Percentiles rank a stretch among this genome's conserved stretches.
phyloP scores from a whole-genome alignment of 306 rosid species.

The Ormosia emarginata region DNA sequence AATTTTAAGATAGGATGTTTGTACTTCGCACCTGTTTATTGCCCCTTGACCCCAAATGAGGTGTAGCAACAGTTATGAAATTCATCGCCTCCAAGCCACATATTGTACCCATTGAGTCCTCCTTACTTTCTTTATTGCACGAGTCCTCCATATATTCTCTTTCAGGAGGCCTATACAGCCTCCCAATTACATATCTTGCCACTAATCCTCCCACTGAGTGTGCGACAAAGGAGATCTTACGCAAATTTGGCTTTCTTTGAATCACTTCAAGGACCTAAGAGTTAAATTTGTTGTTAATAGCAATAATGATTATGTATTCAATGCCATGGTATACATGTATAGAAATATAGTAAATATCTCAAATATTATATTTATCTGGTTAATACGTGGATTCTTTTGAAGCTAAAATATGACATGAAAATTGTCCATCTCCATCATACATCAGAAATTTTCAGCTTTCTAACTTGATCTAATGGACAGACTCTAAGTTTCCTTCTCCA shows the following conservation, averaged over 20 bases:
- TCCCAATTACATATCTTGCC: constrained; percentile 91
- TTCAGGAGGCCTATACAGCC: constrained; percentile 58
- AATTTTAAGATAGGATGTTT: background rate
- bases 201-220: constrained; percentile 98
- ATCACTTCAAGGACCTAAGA: constrained; percentile 69
- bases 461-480: background rate
- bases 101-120: constrained; percentile 53
- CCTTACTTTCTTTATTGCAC: constrained; percentile 29
- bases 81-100: constrained; percentile 85
- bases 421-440: background rate
- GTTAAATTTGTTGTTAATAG: constrained; percentile 11
- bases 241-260: constrained; percentile 63
- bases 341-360: background rate
- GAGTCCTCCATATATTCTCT: constrained; percentile 32
- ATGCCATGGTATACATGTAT: background rate
- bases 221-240: constrained; percentile 78
- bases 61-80: constrained; percentile 91
- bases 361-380: background rate
- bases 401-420: background rate
- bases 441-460: background rate
- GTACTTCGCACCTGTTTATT: constrained; percentile 83
- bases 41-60: constrained; percentile 98
- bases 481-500: background rate
- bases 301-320: background rate
- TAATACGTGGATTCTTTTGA: background rate